Evolutionary conservation across 192 early-diverging fungal species (phyloP).

Genomic region (Entomortierella beljakovae): DNA sequence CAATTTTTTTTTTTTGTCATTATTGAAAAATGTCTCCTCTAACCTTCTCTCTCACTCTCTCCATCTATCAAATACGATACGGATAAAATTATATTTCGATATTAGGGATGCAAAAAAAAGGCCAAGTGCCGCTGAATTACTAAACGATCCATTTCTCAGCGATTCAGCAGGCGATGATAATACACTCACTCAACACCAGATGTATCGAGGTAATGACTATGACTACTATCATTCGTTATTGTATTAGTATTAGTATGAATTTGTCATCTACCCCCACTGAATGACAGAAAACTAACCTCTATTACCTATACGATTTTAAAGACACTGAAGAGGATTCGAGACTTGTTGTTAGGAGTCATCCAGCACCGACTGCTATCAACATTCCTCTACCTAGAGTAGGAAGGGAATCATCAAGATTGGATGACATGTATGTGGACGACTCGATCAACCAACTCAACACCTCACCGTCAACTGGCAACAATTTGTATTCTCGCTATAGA

Average conservation of each 20-base stretch:
- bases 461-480: slow-evolving; percentile 34
- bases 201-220: slow-evolving; percentile 42
- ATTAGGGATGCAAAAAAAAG: slow-evolving; percentile 74
- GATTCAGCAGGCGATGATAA: slow-evolving; percentile 49
- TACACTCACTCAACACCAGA: slow-evolving; percentile 56
- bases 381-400: slow-evolving; percentile 25
- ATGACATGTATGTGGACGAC: slow-evolving; percentile 52
- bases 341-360: slow-evolving; percentile 15
- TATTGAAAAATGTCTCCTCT: too few species aligned
- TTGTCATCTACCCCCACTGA: too few species aligned
- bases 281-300: not conserved
- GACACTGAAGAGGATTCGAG: slow-evolving; percentile 37
- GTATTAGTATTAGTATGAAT: not conserved
- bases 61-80: too few species aligned
- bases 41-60: too few species aligned
- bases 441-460: slow-evolving; percentile 47
- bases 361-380: slow-evolving; percentile 34
- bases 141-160: slow-evolving; percentile 77
- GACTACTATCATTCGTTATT: not conserved
- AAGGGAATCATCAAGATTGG: slow-evolving; percentile 28
- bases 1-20: too few species aligned
- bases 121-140: slow-evolving; percentile 78
- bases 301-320: not conserved
- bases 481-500: slow-evolving; percentile 72
- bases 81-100: not conserved